A percentile compares a stretch with the other conserved stretches of the same genome.
phyloP scores from a whole-genome alignment of 2,329 filamentous ascomycete species.

The Huntiella omanensis region DNA sequence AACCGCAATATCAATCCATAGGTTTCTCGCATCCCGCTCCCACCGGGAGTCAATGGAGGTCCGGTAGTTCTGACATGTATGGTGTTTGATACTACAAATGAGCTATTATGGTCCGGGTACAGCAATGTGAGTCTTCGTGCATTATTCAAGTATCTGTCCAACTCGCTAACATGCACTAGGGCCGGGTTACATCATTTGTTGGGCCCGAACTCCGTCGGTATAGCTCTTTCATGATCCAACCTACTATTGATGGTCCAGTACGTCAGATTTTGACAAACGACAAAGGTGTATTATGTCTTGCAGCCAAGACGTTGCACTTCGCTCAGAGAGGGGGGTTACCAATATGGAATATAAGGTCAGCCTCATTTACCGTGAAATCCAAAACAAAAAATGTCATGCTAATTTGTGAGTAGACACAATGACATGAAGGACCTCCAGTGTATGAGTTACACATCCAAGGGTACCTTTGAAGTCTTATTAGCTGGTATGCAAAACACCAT shows the following conservation, averaged over 20 bases:
- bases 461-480: slow-evolving; percentile 64
- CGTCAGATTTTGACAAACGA: slow-evolving; percentile 84
- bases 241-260: slow-evolving; percentile 53
- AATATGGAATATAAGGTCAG: slow-evolving; percentile 72
- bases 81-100: slow-evolving; percentile 75
- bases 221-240: slow-evolving; percentile 73
- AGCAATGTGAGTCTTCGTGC: slow-evolving; percentile 2
- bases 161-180: slow-evolving; percentile 31
- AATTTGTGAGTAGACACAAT: slow-evolving; percentile 1
- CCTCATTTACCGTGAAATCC: not conserved
- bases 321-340: slow-evolving; percentile 64
- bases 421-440: slow-evolving; percentile 63
- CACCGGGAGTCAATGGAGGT: slow-evolving; percentile 51
- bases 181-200: slow-evolving; percentile 75
- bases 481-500: slow-evolving; percentile 75
- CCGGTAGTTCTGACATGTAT: slow-evolving; percentile 59
- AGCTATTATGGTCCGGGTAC: slow-evolving; percentile 85
- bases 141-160: not conserved
- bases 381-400: not conserved
- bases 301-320: slow-evolving; percentile 71
- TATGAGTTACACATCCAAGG: slow-evolving; percentile 88
- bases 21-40: slow-evolving; percentile 67
- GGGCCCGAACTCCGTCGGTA: slow-evolving; percentile 72
- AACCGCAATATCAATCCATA: slow-evolving; percentile 19
- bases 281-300: slow-evolving; percentile 72